Percentiles rank a stretch among this genome's conserved stretches.
Conservation (phyloP, 1,284 basidiomycete genomes). For the Garcileccinum viscosum region DNA sequence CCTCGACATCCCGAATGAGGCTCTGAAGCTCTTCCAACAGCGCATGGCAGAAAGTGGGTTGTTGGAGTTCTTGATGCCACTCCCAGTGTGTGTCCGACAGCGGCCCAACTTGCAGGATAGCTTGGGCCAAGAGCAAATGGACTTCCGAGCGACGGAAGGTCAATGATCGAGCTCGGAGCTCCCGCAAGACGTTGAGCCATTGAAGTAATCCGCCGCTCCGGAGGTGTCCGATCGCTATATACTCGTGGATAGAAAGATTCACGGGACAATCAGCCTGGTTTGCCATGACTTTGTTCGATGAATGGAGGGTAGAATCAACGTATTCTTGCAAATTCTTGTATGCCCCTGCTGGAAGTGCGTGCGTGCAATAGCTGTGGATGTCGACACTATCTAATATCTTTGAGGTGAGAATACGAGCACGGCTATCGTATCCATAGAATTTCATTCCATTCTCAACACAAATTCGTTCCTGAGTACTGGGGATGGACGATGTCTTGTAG, state of each 20-base stretch:
- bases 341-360: conserved; percentile 35
- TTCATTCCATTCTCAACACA: conserved; percentile 45
- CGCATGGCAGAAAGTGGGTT: conserved; percentile 39
- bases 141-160: conserved; percentile 47
- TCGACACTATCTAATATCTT: conserved; percentile 17
- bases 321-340: conserved; percentile 47
- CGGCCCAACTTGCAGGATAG: conserved; percentile 50
- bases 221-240: conserved; percentile 47
- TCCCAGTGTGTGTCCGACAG: conserved; percentile 20
- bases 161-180: conserved; percentile 44
- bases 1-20: conserved; percentile 38
- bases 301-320: conserved; percentile 44
- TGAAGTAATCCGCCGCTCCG: conserved; percentile 51
- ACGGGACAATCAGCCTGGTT: conserved; percentile 45
- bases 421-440: conserved; percentile 29
- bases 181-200: conserved; percentile 56
- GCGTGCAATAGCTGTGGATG: conserved; percentile 35
- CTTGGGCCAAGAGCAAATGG: conserved; percentile 46
- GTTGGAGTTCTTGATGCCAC: conserved; percentile 43
- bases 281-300: conserved; percentile 50
- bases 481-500: conserved; percentile 39
- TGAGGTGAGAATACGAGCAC: conserved; percentile 15
- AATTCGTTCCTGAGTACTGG: conserved; percentile 27
- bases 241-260: conserved; percentile 50
- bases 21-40: conserved; percentile 43